Evolutionary conservation across 495 filamentous ascomycete genomes (phyloP), one percentile per base, ranked within the genome.

Genomic region (Talaromyces wortmannii): DNA sequence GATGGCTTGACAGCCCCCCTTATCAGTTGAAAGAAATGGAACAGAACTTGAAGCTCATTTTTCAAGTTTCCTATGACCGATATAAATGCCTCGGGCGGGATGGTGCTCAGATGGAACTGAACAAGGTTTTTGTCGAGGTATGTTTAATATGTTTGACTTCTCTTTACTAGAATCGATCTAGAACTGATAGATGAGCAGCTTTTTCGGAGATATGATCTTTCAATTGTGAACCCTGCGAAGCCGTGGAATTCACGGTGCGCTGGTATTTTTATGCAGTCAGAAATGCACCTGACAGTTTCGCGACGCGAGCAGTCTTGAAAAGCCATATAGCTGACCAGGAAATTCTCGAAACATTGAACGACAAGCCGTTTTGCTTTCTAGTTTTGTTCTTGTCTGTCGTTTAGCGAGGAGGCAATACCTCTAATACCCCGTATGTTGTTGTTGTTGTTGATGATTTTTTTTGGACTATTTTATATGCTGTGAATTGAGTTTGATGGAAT

Each of bases 1-100:
- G 87, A 17, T 90, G 87, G 86, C 57, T 89, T n/a, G 77, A 79
- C 55, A 67, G 72, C 30, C 73, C 80, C 5, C 55, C 18, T 48
- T 72, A 72, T 55, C 57, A 61, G 47, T 66, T 75, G 10, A 68
- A 63, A 57, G 61, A 58, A 16, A 84, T 86, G 83, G 71, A 78
- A 64, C 61, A 73, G 42, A 57, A 62, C 12, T 74, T 76, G 48
- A 80, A 82, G 29, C 63, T 61, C 6, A 63, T 62, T 2, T 77
- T 75, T n/a, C n/a, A n/a, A n/a, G n/a, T n/a, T 51, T 68, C 72
- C 0, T 57, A 61, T 32, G 73, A 71, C 0, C 57, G 63, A 18
- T 72, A 61, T 33, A 58, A 61, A 54, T 77, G 72, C 52, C 48
- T 77, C 23, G 74, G 74, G 0, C 64, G 59, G 46, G 18, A 59